Percentiles rank a stretch among this genome's conserved stretches.
Evolutionary conservation across 148 eudicot genomes (phyloP).

Genomic region (Nepenthes mirabilis): DNA sequence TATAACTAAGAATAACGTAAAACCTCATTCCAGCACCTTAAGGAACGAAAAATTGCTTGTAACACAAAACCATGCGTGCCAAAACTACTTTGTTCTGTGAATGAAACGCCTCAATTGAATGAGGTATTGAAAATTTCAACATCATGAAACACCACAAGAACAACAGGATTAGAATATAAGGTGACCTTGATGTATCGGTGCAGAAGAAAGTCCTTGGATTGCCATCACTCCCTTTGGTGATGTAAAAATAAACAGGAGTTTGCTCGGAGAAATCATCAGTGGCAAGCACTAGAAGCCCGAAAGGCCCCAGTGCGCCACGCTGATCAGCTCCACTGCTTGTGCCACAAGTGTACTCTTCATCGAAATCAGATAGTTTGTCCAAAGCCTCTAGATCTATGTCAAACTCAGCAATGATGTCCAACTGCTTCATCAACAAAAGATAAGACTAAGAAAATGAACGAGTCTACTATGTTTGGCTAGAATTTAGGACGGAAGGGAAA

Average conservation of each 20-base stretch:
- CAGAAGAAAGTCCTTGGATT: slow-evolving; percentile 49
- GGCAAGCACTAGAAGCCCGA: slow-evolving; percentile 42
- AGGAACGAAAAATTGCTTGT: no score
- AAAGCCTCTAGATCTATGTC: slow-evolving; percentile 29
- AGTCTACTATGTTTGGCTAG: no score
- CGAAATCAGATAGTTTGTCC: slow-evolving; percentile 16
- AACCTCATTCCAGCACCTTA: no score
- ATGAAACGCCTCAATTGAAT: no score
- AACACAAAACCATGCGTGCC: no score
- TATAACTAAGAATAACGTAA: no score
- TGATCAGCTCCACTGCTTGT: slow-evolving; percentile 34
- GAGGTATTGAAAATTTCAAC: no score
- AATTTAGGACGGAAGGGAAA: no score
- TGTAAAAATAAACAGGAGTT: slow-evolving; percentile 62
- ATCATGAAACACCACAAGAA: no score
- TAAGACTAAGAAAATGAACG: no score
- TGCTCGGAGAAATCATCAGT: slow-evolving; percentile 26
- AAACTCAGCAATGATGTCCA: slow-evolving; percentile 58
- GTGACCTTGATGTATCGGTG: slow-evolving; percentile 46
- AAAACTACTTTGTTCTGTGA: no score
- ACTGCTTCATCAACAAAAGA: slow-evolving; percentile 15
- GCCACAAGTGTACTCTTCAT: slow-evolving; percentile 33
- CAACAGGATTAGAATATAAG: not conserved
- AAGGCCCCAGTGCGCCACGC: slow-evolving; percentile 69
- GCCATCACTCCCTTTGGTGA: slow-evolving; percentile 27